Conservation (phyloP, 2,329 filamentous ascomycete genomes). For the Penicillium sp. region DNA sequence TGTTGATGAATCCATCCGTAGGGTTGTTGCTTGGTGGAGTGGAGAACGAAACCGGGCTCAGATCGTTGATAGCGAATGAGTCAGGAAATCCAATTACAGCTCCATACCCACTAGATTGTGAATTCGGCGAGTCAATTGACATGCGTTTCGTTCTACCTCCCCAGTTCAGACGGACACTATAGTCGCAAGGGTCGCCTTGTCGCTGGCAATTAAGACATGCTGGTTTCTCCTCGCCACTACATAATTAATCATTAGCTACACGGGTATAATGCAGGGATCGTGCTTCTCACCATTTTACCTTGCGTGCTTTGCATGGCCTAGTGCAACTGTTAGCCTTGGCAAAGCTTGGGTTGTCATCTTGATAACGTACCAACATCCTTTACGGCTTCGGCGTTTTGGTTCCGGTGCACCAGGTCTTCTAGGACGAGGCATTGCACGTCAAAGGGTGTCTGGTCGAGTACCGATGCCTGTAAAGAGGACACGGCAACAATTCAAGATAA, state of each 20-base stretch:
- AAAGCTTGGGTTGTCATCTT: not conserved
- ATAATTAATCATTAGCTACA: slow-evolving; percentile 9
- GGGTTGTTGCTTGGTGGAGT: slow-evolving; percentile 8
- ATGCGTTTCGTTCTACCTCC: slow-evolving; percentile 58
- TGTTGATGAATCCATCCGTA: slow-evolving; percentile 12
- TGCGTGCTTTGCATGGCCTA: slow-evolving; percentile 71
- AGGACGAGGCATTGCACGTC: slow-evolving; percentile 51
- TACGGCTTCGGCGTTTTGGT: slow-evolving; percentile 59
- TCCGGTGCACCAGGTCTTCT: slow-evolving; percentile 56
- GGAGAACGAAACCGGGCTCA: slow-evolving; percentile 8
- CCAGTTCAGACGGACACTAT: slow-evolving; percentile 74
- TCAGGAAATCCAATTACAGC: slow-evolving; percentile 14
- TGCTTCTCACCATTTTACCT: slow-evolving; percentile 59
- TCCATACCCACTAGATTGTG: slow-evolving; percentile 23
- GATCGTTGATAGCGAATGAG: slow-evolving; percentile 6
- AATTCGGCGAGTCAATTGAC: slow-evolving; percentile 32
- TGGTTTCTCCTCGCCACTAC: slow-evolving; percentile 65
- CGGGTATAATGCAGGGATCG: not conserved
- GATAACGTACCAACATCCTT: slow-evolving; percentile 55
- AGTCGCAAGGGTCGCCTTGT: slow-evolving; percentile 66
- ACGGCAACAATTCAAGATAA: slow-evolving; percentile 10
- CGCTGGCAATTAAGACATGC: slow-evolving; percentile 63
- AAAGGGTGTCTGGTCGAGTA: slow-evolving; percentile 13
- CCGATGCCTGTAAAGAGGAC: slow-evolving; percentile 8
- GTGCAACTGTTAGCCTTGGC: not conserved